Evolutionary conservation across 352 stramenopile genomes (phyloP).

Genomic region (Phytophthora hybrid): DNA sequence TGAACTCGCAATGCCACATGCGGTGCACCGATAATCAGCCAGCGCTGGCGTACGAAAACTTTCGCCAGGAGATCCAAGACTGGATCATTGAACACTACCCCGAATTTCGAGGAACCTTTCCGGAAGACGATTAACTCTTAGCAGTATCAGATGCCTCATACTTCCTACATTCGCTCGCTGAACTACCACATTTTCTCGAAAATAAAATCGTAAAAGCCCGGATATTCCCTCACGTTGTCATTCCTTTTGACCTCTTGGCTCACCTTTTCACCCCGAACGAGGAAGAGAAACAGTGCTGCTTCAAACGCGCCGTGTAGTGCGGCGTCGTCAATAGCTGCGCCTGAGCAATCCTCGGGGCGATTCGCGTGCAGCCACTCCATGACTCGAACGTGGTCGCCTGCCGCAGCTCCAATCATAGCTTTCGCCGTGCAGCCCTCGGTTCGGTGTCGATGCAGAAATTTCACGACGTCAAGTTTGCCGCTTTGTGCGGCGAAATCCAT

Average conservation of each 20-base stretch:
- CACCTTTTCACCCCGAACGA: not conserved
- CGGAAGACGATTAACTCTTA: not conserved
- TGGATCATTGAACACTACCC: not conserved
- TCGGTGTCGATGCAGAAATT: not conserved
- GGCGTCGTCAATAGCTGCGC: not conserved
- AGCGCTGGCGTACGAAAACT: not conserved
- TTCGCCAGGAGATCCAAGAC: not conserved
- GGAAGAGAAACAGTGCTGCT: not conserved
- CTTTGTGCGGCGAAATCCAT: not conserved
- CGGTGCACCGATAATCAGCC: not conserved
- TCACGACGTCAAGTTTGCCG: constrained; percentile 1
- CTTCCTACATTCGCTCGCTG: too few species aligned
- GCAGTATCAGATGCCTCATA: too few species aligned
- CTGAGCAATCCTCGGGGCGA: not conserved
- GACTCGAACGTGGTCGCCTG: not conserved
- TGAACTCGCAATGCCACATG: not conserved
- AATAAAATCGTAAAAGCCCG: not conserved
- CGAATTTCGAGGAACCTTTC: not conserved
- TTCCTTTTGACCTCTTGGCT: not conserved
- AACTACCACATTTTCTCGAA: not conserved
- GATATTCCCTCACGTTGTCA: not conserved
- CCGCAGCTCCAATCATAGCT: not conserved
- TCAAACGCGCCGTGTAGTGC: not conserved
- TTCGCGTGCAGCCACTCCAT: not conserved
- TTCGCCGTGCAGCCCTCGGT: not conserved